phyloP scores from a whole-genome alignment of 129 eudicot genomes.

The Lactuca saligna region DNA sequence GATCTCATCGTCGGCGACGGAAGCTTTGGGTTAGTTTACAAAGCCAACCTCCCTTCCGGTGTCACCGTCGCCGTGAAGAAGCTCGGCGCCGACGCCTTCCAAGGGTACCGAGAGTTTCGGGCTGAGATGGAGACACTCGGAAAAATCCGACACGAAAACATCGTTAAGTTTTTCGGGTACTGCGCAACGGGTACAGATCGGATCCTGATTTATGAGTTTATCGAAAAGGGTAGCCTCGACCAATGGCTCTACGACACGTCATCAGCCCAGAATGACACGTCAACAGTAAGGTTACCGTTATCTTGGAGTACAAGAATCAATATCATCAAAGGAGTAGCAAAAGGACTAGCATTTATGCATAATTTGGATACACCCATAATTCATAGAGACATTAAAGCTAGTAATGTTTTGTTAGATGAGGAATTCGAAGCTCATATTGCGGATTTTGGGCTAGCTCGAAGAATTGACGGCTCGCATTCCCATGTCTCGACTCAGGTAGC shows the following conservation, averaged over 20 bases:
- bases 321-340: slow-evolving; percentile 64
- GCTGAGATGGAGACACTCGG: slow-evolving; percentile 96
- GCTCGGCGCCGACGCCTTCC: slow-evolving; percentile 73
- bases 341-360: slow-evolving; percentile 68
- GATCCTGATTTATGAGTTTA: slow-evolving; percentile 68
- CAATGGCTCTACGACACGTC: slow-evolving; percentile 80
- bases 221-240: slow-evolving; percentile 79
- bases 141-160: slow-evolving; percentile 62
- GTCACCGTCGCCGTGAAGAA: slow-evolving; percentile 68
- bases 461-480: slow-evolving; percentile 48
- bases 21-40: slow-evolving; percentile 76
- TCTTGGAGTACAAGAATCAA: slow-evolving; percentile 60
- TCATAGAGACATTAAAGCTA: slow-evolving; percentile 85
- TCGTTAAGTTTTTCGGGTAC: slow-evolving; percentile 68
- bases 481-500: slow-evolving; percentile 96
- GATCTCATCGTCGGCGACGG: slow-evolving; percentile 90
- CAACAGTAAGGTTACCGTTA: slow-evolving; percentile 33
- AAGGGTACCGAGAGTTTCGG: slow-evolving; percentile 81
- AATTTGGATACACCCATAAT: slow-evolving; percentile 59
- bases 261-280: not conserved
- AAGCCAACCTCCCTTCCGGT: slow-evolving; percentile 51
- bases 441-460: slow-evolving; percentile 83
- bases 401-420: slow-evolving; percentile 66
- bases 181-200: slow-evolving; percentile 63
- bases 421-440: slow-evolving; percentile 82